These are phyloP conservation scores for Manihot esculenta DNA, from an alignment of 441 rosid species.

Conservation along the genomic window DNA sequence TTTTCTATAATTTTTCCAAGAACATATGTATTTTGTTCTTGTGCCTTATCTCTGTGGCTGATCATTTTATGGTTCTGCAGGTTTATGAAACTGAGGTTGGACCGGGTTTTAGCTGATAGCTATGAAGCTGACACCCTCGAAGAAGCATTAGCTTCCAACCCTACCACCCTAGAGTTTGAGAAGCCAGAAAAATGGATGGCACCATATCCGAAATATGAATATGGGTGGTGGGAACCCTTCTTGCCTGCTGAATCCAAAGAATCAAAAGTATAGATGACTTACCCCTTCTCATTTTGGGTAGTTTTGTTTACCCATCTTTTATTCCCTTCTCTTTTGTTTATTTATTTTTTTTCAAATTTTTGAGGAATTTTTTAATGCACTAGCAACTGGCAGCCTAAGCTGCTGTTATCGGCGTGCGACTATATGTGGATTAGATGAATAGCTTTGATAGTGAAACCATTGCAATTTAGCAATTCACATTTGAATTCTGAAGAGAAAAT, in stretches of 20 bases:
- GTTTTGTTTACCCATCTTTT: background rate
- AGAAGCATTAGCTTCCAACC: conserved; percentile 82
- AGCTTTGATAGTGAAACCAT: background rate
- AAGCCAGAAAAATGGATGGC: conserved; percentile 86
- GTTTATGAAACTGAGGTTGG: conserved; percentile 93
- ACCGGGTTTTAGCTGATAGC: conserved; percentile 69
- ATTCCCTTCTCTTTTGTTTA: background rate
- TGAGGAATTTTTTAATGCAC: conserved; percentile 13
- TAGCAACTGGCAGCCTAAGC: conserved; percentile 11
- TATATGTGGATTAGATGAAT: conserved; percentile 5
- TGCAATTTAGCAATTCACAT: background rate
- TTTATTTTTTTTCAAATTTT: background rate
- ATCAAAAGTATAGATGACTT: conserved; percentile 42
- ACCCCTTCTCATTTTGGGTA: conserved; percentile 17
- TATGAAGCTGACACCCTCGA: conserved; percentile 63
- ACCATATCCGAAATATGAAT: conserved; percentile 84
- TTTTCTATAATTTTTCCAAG: no score
- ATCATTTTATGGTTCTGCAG: conserved; percentile 35
- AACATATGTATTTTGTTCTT: background rate
- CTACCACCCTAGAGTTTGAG: conserved; percentile 58
- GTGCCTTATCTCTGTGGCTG: conserved; percentile 10
- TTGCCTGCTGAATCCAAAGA: conserved; percentile 52
- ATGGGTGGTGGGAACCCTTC: conserved; percentile 93
- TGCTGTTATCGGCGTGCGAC: conserved; percentile 6
- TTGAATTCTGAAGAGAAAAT: background rate